Percentiles rank a stretch among this genome's conserved stretches.
phyloP scores from a whole-genome alignment of 2,329 filamentous ascomycete genomes.

The Sporothrix luriei region DNA sequence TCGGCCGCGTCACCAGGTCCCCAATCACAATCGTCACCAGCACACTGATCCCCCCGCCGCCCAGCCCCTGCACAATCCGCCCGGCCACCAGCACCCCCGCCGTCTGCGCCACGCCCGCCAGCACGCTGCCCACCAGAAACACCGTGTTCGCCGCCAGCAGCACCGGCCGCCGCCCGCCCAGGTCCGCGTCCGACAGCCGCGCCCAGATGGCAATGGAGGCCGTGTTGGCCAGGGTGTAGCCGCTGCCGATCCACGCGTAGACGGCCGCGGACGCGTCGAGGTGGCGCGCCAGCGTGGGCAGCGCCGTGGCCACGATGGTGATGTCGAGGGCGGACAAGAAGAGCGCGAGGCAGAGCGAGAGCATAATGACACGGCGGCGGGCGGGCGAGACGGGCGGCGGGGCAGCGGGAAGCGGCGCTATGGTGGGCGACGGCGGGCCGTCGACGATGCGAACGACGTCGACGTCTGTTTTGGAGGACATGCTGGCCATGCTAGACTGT shows the following conservation, averaged over 20 bases:
- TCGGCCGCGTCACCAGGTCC: neutral
- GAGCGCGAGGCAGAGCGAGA: neutral
- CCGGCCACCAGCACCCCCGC: neutral
- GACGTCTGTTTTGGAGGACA: neutral
- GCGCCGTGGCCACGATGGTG: neutral
- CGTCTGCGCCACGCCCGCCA: neutral
- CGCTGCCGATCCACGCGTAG: constrained; percentile 9
- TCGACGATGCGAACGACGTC: neutral
- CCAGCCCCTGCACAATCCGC: neutral
- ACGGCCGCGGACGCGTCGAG: neutral
- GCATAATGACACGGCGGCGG: neutral
- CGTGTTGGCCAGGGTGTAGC: constrained; percentile 4
- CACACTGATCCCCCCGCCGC: neutral
- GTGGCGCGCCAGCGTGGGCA: neutral
- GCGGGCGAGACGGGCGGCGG: neutral
- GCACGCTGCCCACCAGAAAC: neutral
- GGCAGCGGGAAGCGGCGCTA: neutral
- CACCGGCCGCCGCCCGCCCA: neutral
- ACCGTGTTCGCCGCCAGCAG: neutral
- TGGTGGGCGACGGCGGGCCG: neutral
- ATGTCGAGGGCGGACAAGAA: constrained; percentile 5
- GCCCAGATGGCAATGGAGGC: constrained; percentile 7
- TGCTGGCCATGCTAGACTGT: neutral
- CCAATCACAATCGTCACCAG: constrained; percentile 12
- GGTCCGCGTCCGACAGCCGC: neutral